A percentile compares a stretch with the other conserved stretches of the same genome.
These are phyloP conservation scores for Gnomoniopsis sp. DNA, from an alignment of 2,329 filamentous ascomycete genomes.

Conservation along the genomic window DNA sequence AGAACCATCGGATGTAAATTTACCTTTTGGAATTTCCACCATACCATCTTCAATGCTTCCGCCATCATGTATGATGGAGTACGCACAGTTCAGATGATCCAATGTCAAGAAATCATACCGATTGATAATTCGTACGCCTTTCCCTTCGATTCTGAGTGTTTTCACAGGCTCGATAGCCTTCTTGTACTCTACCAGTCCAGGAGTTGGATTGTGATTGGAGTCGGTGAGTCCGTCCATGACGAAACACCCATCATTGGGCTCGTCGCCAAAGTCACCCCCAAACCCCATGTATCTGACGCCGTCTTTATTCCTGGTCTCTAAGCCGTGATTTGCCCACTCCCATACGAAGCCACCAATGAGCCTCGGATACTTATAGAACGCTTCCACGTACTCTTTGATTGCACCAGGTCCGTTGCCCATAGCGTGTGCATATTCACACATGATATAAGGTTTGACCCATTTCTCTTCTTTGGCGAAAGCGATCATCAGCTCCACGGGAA, in stretches of 20 bases:
- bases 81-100: conserved; percentile 45
- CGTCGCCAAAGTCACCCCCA: conserved; percentile 54
- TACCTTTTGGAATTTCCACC: conserved; percentile 39
- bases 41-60: conserved; percentile 31
- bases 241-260: conserved; percentile 54
- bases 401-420: conserved; percentile 69
- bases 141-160: conserved; percentile 40
- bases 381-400: conserved; percentile 61
- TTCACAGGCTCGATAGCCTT: conserved; percentile 59
- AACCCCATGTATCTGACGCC: conserved; percentile 49
- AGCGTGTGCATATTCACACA: conserved; percentile 50
- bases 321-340: conserved; percentile 55
- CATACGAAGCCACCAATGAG: conserved; percentile 63
- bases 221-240: conserved; percentile 48
- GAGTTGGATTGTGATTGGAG: conserved; percentile 46
- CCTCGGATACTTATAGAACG: conserved; percentile 53
- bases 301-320: conserved; percentile 39
- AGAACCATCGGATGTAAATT: conserved; percentile 16
- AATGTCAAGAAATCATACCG: conserved; percentile 52
- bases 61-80: conserved; percentile 39
- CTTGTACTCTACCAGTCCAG: conserved; percentile 51
- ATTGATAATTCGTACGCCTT: conserved; percentile 45
- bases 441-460: conserved; percentile 49
- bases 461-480: conserved; percentile 32
- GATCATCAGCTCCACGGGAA: conserved; percentile 39